Percentiles rank a stretch among this genome's conserved stretches.
Conservation (phyloP, 306 rosid genomes). For the Benincasa hispida region DNA sequence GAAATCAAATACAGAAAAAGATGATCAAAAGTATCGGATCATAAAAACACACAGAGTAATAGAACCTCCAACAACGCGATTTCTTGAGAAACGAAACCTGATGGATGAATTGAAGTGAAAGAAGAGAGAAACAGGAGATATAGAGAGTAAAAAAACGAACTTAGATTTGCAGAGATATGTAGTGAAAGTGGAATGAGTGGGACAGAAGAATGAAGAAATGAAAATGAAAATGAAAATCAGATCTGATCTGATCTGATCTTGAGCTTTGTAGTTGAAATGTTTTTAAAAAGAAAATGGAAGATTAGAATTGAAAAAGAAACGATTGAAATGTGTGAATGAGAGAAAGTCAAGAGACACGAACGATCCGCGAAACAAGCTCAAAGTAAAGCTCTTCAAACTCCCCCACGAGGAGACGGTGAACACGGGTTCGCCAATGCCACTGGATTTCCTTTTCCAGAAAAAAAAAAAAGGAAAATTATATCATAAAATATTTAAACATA, state of each 20-base stretch:
- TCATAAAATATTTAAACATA: too few species aligned
- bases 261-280: background rate
- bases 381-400: background rate
- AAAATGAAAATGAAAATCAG: background rate
- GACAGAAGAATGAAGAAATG: background rate
- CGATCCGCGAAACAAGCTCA: background rate
- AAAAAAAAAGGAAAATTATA: too few species aligned
- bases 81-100: background rate
- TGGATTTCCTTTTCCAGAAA: too few species aligned
- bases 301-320: background rate
- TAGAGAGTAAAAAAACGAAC: background rate
- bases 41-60: background rate
- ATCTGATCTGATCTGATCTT: background rate
- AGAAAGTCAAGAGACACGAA: background rate
- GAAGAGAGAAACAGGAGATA: background rate
- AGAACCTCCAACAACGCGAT: background rate
- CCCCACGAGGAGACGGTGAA: slow-evolving; percentile 11
- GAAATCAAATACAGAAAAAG: background rate
- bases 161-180: background rate
- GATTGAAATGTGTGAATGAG: slow-evolving; percentile 1
- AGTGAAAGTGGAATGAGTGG: background rate
- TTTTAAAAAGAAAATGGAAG: background rate
- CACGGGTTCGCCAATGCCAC: background rate
- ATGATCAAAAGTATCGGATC: background rate
- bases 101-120: background rate